Conservation (phyloP, 495 filamentous ascomycete species). For the Sphaerosporella brunnea region DNA sequence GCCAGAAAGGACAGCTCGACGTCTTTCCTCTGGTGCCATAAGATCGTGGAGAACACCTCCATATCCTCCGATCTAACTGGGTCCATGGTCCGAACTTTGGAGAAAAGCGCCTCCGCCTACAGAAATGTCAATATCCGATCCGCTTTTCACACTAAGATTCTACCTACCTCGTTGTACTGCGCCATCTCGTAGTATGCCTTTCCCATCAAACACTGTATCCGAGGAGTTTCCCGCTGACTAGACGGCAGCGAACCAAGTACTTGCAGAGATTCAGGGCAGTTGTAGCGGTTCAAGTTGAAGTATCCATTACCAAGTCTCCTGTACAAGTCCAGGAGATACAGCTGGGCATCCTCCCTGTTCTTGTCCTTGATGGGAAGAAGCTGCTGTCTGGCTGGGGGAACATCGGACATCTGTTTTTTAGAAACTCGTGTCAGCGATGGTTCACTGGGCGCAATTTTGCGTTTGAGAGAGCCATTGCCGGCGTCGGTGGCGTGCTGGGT, state of each 20-base stretch:
- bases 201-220: slow-evolving; percentile 78
- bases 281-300: slow-evolving; percentile 56
- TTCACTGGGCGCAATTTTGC: slow-evolving; percentile 22
- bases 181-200: slow-evolving; percentile 78
- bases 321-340: slow-evolving; percentile 62
- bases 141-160: slow-evolving; percentile 1
- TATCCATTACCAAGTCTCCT: slow-evolving; percentile 66
- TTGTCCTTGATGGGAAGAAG: slow-evolving; percentile 10
- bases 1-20: slow-evolving; percentile 79
- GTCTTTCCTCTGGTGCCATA: slow-evolving; percentile 89
- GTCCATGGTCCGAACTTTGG: slow-evolving; percentile 51
- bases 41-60: slow-evolving; percentile 93
- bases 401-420: slow-evolving; percentile 26
- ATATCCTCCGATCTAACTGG: slow-evolving; percentile 76
- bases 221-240: slow-evolving; percentile 79
- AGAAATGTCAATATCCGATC: slow-evolving; percentile 4
- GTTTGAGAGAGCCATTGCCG: slow-evolving; percentile 12
- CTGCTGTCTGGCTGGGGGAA: slow-evolving; percentile 31
- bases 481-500: neutral
- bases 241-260: slow-evolving; percentile 49
- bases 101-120: slow-evolving; percentile 58
- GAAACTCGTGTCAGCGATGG: slow-evolving; percentile 21
- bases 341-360: slow-evolving; percentile 58
- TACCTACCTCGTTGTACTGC: slow-evolving; percentile 47
- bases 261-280: slow-evolving; percentile 55